Evolutionary conservation across 2,329 filamentous ascomycete genomes (phyloP).

Genomic region (Coleophoma crateriformis): DNA sequence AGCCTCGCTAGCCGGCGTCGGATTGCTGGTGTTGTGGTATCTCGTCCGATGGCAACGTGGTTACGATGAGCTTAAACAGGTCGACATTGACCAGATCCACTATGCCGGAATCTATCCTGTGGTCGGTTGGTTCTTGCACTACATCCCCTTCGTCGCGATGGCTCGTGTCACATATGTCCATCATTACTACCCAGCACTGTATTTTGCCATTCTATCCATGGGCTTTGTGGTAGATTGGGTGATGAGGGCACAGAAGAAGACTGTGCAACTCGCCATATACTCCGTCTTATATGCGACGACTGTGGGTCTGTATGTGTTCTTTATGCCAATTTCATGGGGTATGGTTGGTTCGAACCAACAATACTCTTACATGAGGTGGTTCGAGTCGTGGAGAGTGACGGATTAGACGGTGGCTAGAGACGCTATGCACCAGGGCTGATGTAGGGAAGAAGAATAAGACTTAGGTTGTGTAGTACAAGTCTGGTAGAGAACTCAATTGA

Average conservation of each 20-base stretch:
- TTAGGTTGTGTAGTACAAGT: no score
- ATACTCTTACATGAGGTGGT: slow-evolving; percentile 93
- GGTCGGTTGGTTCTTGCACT: slow-evolving; percentile 93
- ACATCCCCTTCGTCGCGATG: slow-evolving; percentile 94
- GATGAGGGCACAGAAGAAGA: slow-evolving; percentile 59
- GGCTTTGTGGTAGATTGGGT: slow-evolving; percentile 88
- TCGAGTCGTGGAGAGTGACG: slow-evolving; percentile 64
- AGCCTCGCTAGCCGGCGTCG: slow-evolving; percentile 68
- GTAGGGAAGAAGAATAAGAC: no score
- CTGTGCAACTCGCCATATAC: slow-evolving; percentile 65
- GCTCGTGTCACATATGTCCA: slow-evolving; percentile 98
- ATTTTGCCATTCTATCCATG: slow-evolving; percentile 87
- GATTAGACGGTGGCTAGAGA: slow-evolving; percentile 15
- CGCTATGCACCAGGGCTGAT: no score
- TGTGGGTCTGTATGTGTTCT: slow-evolving; percentile 80
- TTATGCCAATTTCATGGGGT: slow-evolving; percentile 92
- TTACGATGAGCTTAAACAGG: slow-evolving; percentile 72
- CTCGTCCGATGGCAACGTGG: slow-evolving; percentile 93
- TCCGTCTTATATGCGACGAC: slow-evolving; percentile 65
- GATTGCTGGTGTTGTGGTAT: slow-evolving; percentile 74
- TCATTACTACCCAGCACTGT: slow-evolving; percentile 97
- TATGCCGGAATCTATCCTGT: slow-evolving; percentile 89
- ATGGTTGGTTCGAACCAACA: slow-evolving; percentile 82
- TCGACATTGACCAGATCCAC: slow-evolving; percentile 89
- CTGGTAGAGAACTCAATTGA: no score